Percentiles rank a stretch among this genome's conserved stretches.
phyloP scores from a whole-genome alignment of 768 basidiomycete genomes.

The Arthromyces matolae region DNA sequence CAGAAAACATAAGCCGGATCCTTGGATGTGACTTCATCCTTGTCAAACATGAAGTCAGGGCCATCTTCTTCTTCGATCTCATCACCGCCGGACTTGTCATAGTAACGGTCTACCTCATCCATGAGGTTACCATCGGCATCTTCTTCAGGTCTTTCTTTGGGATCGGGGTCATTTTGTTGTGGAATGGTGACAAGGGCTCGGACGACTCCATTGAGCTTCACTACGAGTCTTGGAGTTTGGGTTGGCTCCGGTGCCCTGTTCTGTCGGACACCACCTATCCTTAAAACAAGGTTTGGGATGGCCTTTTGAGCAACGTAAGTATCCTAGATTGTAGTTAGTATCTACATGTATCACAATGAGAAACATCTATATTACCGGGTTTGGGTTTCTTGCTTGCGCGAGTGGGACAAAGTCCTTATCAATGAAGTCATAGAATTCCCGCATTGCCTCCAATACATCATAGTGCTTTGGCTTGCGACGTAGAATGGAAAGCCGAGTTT shows the following conservation, averaged over 20 bases:
- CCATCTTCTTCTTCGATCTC: constrained; percentile 20
- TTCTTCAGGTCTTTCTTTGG: no score
- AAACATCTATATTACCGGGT: no score
- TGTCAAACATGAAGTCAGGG: constrained; percentile 26
- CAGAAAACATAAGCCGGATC: constrained; percentile 25
- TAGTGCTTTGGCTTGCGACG: no score
- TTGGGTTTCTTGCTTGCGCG: background rate
- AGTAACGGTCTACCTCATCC: background rate
- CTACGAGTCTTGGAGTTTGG: background rate
- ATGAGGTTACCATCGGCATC: background rate
- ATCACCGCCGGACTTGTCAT: background rate
- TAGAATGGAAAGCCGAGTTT: no score
- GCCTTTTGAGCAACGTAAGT: background rate
- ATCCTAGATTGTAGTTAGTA: background rate
- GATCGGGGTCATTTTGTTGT: no score
- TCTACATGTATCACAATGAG: no score
- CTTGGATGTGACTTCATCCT: constrained; percentile 14
- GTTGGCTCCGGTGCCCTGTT: background rate
- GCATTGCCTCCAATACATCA: background rate
- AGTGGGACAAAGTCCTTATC: background rate
- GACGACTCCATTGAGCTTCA: background rate
- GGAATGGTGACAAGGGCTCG: no score
- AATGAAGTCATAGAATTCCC: background rate
- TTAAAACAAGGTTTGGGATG: background rate
- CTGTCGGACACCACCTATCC: background rate